Conservation (phyloP, 2,329 filamentous ascomycete species). For the Fusarium musae region DNA sequence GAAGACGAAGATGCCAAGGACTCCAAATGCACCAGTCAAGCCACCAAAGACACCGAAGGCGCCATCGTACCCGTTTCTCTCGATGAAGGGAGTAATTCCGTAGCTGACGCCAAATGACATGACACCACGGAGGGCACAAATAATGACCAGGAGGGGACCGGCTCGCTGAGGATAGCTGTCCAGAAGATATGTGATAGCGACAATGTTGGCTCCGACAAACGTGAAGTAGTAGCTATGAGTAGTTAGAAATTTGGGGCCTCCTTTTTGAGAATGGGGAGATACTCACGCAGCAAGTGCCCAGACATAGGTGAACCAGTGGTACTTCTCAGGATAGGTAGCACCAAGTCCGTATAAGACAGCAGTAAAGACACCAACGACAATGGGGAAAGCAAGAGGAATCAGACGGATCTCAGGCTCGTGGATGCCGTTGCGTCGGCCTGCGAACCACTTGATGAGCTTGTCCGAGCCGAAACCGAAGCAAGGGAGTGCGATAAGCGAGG, state of each 20-base stretch:
- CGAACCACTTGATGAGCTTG: constrained; percentile 37
- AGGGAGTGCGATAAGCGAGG: constrained; percentile 31
- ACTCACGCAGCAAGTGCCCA: constrained; percentile 20
- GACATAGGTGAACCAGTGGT: constrained; percentile 23
- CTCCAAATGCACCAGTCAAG: constrained; percentile 16
- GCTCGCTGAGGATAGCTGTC: constrained; percentile 39
- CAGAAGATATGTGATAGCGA: constrained; percentile 37
- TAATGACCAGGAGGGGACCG: constrained; percentile 35
- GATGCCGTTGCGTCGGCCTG: constrained; percentile 29
- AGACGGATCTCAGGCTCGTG: constrained; percentile 37
- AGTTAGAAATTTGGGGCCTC: not conserved
- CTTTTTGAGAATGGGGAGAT: not conserved
- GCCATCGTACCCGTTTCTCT: constrained; percentile 15
- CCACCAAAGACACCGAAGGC: constrained; percentile 12
- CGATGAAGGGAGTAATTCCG: constrained; percentile 33
- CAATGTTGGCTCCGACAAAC: constrained; percentile 35
- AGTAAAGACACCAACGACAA: constrained; percentile 24
- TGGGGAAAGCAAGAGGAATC: constrained; percentile 36
- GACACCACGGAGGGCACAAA: constrained; percentile 35
- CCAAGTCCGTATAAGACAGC: constrained; percentile 14
- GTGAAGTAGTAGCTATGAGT: constrained; percentile 4
- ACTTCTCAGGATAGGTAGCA: constrained; percentile 5
- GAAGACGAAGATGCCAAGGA: constrained; percentile 11
- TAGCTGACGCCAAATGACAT: constrained; percentile 39
- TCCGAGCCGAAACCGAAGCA: constrained; percentile 36